Base-by-base conservation (phyloP, 257 asterid species). In the Eustoma russellianum region DNA sequence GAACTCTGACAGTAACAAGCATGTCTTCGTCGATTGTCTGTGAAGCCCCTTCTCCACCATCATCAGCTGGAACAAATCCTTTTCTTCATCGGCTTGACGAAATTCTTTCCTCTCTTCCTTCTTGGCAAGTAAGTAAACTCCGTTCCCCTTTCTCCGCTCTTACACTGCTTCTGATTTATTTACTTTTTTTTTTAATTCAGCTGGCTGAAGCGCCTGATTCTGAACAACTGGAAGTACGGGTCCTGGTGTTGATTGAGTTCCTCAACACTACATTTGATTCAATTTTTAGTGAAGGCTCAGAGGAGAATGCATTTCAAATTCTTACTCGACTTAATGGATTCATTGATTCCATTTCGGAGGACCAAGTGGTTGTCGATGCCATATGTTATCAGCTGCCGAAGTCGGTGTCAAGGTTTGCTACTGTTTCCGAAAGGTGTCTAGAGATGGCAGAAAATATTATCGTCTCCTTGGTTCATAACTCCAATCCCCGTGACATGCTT, bases 401-500 rank as follows among this genome's bases (percentile, higher is more conserved):
- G 65, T 70, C 71, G 9, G 92, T 69, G 50, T 79, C 81, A 41
- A 73, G 73, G 70, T 74, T 82, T 55, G 82, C 78, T 48, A 70
- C 77, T 70, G 77, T 75, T 41, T 86, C 96, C 5, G 41, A 46
- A n/a, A 70, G 79, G 60, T 78, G 94, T 67, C 59, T 64, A 57
- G 89, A 80, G 62, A 61, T 74, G 53, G 82, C 85, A 5, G 77
- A 68, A 59, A 54, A 52, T 5, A 40, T 83, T 44, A 70, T 86
- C 48, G 62, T 74, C 55, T 59, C 17, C 41, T 81, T 91, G 52
- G 67, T 76, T 17, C 74, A 61, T 54, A 72, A 38, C 57, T 80
- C 91, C 48, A 68, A 64, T 68, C 85, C 98, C 6, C 94, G 96
- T 0, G 98, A 91, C 49, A 80, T 87, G 98, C 85, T 86, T 63